phyloP scores from a whole-genome alignment of 768 basidiomycete species.

The Trametes coccinea region DNA sequence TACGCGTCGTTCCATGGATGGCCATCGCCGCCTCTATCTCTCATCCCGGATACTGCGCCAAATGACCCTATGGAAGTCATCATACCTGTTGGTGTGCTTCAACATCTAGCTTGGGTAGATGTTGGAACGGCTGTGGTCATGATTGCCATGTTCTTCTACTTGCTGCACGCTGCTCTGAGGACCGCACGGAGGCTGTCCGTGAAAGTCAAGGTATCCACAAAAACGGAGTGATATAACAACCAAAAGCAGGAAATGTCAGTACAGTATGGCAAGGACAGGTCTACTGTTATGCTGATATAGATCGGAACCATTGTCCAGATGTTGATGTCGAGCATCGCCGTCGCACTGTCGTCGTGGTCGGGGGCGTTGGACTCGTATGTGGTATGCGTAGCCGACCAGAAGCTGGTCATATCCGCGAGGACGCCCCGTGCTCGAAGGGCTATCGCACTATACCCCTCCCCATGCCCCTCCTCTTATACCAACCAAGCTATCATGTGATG shows the following conservation, averaged over 20 bases:
- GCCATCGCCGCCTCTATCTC: neutral
- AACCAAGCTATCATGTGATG: slow-evolving; percentile 40
- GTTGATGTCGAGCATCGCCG: slow-evolving; percentile 8
- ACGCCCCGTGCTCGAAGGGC: too few relatives aligned
- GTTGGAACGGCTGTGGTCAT: slow-evolving; percentile 37
- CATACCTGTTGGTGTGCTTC: slow-evolving; percentile 38
- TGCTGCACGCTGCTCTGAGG: slow-evolving; percentile 31
- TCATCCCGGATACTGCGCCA: slow-evolving; percentile 13
- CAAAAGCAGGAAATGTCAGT: slow-evolving; percentile 24
- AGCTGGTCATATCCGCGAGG: too few relatives aligned
- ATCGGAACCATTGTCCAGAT: slow-evolving; percentile 24
- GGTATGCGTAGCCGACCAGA: too few relatives aligned
- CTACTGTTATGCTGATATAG: slow-evolving; percentile 28
- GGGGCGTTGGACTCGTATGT: too few relatives aligned
- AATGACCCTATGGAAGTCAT: slow-evolving; percentile 20
- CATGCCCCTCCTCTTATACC: neutral
- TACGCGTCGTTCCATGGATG: slow-evolving; percentile 11
- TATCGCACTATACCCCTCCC: neutral
- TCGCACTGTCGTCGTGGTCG: slow-evolving; percentile 8
- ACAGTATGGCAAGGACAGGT: slow-evolving; percentile 27
- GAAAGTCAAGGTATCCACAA: slow-evolving; percentile 9
- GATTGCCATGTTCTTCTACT: slow-evolving; percentile 36
- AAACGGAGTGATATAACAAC: slow-evolving; percentile 18
- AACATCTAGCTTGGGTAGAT: slow-evolving; percentile 37
- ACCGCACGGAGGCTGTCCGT: slow-evolving; percentile 25